Base-by-base conservation (phyloP, 73 alveolate genomes). In the Loxodes magnus region DNA sequence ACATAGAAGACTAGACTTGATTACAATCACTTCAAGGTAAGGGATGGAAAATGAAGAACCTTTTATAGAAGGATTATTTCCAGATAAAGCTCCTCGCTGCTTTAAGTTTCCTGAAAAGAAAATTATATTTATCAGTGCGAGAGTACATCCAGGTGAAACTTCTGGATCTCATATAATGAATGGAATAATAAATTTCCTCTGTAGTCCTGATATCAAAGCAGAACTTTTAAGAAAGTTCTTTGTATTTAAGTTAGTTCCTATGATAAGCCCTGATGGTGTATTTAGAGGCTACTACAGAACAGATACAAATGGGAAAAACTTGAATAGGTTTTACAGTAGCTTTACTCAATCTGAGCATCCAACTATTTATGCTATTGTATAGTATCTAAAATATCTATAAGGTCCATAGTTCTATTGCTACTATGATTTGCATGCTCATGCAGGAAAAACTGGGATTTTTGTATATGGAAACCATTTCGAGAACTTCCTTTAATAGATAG, bases 361-460 rank as follows among this genome's bases (percentile, higher is more conserved):
- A 9, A 60, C 89, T 2, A 74, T 70, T 21, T 81, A 34, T 67
- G 85, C 94, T 0, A 64, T 65, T 4, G 71, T 62, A 37, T 12
- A 77, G 29, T 42, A 70, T 28, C 15, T 41, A 4, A 49, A 77
- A 31, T 38, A 63, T 24, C 61, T 22, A 17, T 42, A 63, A 16
- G 29, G n/a, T n/a, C n/a, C n/a, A n/a, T n/a, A n/a, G n/a, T n/a
- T 93, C 28, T 79, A 46, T 22, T 37, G 38, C 33, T 75, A 69
- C 44, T 44, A 69, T 4, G 94, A 81, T 52, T 51, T 81, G 10
- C 94, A 81, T 42, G 87, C 85, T 6, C 94, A 81, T 56, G 88
- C 94, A 3, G 48, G 58, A 10, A 74, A 60, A 23, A 68, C 56
- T 35, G 88, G 94, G 0, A 41, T 51, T 26, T 81, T 65, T 46